Conservation (phyloP, 2,329 filamentous ascomycete genomes). For the Aplosporella prunicola region DNA sequence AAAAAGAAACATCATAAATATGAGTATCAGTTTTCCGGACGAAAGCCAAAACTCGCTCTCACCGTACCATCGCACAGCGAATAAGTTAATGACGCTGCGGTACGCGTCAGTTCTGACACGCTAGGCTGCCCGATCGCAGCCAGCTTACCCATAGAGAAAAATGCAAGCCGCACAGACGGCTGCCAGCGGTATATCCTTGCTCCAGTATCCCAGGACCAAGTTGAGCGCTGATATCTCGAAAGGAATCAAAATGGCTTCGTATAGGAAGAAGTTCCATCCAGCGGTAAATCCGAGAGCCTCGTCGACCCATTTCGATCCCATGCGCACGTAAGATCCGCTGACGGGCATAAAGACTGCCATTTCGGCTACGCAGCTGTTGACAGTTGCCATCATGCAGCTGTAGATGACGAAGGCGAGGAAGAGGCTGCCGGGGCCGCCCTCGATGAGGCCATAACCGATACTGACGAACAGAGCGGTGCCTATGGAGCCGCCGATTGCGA, state of each 20-base stretch:
- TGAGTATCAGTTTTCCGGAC: constrained; percentile 40
- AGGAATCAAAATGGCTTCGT: constrained; percentile 41
- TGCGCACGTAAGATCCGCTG: constrained; percentile 53
- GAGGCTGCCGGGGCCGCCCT: constrained; percentile 43
- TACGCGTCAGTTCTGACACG: neutral
- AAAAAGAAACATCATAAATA: constrained; percentile 24
- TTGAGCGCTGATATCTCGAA: constrained; percentile 42
- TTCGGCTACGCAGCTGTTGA: constrained; percentile 53
- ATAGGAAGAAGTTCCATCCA: constrained; percentile 45
- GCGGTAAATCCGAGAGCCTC: constrained; percentile 52
- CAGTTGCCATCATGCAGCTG: constrained; percentile 28
- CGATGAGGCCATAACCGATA: constrained; percentile 48
- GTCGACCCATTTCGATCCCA: constrained; percentile 57
- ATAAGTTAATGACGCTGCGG: constrained; percentile 8
- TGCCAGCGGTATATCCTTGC: constrained; percentile 34
- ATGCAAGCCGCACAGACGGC: constrained; percentile 34
- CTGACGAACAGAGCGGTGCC: constrained; percentile 48
- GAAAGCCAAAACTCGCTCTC: constrained; percentile 62
- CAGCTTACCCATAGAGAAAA: constrained; percentile 32
- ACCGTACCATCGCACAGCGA: constrained; percentile 10
- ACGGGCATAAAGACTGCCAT: constrained; percentile 56
- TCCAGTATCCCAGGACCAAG: constrained; percentile 36
- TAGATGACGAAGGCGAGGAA: constrained; percentile 53
- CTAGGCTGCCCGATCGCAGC: neutral
- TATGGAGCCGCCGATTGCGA: constrained; percentile 33